Base-by-base conservation (phyloP, 345 rosid genomes). In the Citrus sinensis region DNA sequence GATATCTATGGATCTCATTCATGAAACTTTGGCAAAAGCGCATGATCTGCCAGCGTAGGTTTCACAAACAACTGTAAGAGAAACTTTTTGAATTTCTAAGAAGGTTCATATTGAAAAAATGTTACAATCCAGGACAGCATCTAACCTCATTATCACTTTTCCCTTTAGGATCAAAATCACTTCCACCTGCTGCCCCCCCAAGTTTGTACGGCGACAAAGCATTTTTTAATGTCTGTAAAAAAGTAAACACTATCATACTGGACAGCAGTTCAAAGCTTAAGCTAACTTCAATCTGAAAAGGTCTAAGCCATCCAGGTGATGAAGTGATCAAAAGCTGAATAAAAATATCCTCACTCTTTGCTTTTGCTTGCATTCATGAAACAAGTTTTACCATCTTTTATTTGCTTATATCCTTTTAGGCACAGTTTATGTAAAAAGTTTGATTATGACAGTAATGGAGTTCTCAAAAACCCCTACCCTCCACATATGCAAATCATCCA, bases 131-230 rank as follows among this genome's bases (percentile, higher is more conserved):
- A 74, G 76, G 79, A 83, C 58, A 10, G 74, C 70, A 68, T 72
- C 80, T 82, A 55, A 96, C 99, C 94, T 96, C 99, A 80, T 87
- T 92, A 82, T 96, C 98, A 88, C 97, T 96, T 91, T 87, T 92
- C 79, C 98, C 99, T 87, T 92, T 96, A 54, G 98, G 99, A 85
- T 96, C 98, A 90, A 96, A 96, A 86, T 96, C 99, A 74, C 99
- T 92, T 81, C 99, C 98, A 78, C 99, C 99, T 39, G 98, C 94
- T 67, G 99, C 97, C 61, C 99, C 99, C 87, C 99, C 99, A 79
- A 96, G 87, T 86, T 93, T 96, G 87, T 90, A 94, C 22, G 99
- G 98, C 65, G 95, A 96, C 79, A 96, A 73, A 74, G 98, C 97
- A 85, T 96, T 96, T 84, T 92, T 96, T 80, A 96, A 84, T n/a